Conservation (phyloP, 148 eudicot species). For the Cornus controversa region DNA sequence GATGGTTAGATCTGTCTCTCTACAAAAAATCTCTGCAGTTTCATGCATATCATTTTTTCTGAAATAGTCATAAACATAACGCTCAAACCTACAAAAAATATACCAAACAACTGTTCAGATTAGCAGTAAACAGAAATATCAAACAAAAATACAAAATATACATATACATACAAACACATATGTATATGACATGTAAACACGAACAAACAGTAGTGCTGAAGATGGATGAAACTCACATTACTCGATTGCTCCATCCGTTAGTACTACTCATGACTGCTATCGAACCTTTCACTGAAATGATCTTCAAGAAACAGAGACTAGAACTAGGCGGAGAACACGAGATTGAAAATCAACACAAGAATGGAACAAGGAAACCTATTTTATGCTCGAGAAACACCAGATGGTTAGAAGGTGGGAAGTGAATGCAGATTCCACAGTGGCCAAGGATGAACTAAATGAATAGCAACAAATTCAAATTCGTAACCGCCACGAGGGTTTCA, state of each 20-base stretch:
- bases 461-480: too few species aligned
- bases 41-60: neutral
- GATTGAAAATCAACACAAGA: neutral
- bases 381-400: neutral
- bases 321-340: neutral
- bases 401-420: neutral
- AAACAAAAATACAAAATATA: too few species aligned
- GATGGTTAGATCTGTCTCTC: conserved; percentile 1
- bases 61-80: conserved; percentile 4
- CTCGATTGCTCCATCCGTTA: conserved; percentile 1
- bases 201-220: neutral
- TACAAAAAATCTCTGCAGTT: conserved; percentile 10
- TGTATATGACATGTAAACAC: too few species aligned
- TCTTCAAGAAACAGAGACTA: neutral
- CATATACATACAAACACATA: too few species aligned
- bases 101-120: neutral
- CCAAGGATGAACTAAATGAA: conserved; percentile 10
- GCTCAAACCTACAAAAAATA: conserved; percentile 4
- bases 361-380: neutral
- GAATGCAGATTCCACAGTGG: neutral
- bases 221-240: conserved; percentile 12
- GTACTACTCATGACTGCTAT: conserved; percentile 1
- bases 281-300: neutral
- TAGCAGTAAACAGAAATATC: neutral
- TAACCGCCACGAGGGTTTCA: too few species aligned